phyloP scores from a whole-genome alignment of 2,329 filamentous ascomycete species.

The Sporothrix brunneoviolacea region DNA sequence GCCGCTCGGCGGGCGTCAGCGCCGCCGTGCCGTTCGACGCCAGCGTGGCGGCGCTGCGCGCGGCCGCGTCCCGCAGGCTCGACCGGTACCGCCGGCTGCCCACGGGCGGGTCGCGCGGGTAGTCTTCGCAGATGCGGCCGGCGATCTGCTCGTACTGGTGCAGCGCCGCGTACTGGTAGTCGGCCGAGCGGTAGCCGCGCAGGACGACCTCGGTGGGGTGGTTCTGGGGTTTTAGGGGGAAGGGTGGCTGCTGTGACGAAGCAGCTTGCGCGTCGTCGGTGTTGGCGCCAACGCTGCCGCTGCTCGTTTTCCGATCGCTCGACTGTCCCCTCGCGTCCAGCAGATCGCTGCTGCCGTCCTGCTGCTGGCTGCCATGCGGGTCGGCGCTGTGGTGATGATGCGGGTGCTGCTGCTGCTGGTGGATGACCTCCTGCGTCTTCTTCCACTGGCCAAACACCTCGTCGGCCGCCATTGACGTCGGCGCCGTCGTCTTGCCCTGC shows the following conservation, averaged over 20 bases:
- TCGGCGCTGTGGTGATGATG: slow-evolving; percentile 5
- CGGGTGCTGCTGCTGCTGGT: slow-evolving; percentile 8
- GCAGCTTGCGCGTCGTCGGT: slow-evolving; percentile 19
- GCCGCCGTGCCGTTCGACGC: slow-evolving; percentile 43
- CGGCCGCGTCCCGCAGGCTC: slow-evolving; percentile 65
- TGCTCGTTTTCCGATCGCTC: slow-evolving; percentile 21
- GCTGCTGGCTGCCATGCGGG: slow-evolving; percentile 20
- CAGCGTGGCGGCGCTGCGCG: slow-evolving; percentile 35
- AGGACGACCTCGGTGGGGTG: slow-evolving; percentile 69
- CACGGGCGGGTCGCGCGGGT: slow-evolving; percentile 74
- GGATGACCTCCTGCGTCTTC: slow-evolving; percentile 32
- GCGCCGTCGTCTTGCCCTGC: slow-evolving; percentile 44
- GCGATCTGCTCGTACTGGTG: slow-evolving; percentile 83
- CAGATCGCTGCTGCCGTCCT: slow-evolving; percentile 13
- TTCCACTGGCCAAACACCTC: slow-evolving; percentile 56
- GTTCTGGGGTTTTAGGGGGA: slow-evolving; percentile 25
- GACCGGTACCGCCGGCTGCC: slow-evolving; percentile 65
- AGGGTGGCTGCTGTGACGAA: slow-evolving; percentile 14
- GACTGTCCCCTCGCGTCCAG: slow-evolving; percentile 26
- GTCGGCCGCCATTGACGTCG: slow-evolving; percentile 54
- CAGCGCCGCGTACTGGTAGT: slow-evolving; percentile 78
- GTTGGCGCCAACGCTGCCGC: slow-evolving; percentile 16
- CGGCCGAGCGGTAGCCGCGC: slow-evolving; percentile 63
- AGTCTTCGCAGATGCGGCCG: slow-evolving; percentile 86
- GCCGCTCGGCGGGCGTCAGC: slow-evolving; percentile 65